Conservation (phyloP, 2,329 filamentous ascomycete species). For the Blumeria graminis region DNA sequence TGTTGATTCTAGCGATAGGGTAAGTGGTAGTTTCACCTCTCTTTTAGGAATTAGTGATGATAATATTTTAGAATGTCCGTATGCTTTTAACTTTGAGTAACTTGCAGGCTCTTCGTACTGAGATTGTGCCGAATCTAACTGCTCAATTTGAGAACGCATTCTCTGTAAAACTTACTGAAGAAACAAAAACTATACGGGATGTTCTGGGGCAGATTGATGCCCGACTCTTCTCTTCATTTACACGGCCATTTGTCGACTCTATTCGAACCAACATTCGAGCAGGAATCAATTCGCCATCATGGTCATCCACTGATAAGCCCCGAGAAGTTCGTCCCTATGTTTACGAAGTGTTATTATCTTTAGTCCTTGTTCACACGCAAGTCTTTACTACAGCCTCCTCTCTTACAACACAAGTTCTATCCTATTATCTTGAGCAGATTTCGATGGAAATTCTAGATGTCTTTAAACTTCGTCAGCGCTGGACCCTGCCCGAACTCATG, state of each 20-base stretch:
- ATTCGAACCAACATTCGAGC: conserved; percentile 46
- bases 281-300: conserved; percentile 47
- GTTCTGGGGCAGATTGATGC: conserved; percentile 77
- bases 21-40: conserved; percentile 14
- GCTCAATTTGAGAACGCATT: conserved; percentile 84
- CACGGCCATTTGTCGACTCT: conserved; percentile 44
- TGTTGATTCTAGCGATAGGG: conserved; percentile 27
- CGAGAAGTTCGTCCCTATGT: conserved; percentile 67
- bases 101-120: conserved; percentile 55
- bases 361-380: conserved; percentile 83
- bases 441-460: conserved; percentile 60
- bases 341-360: conserved; percentile 59
- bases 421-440: conserved; percentile 63
- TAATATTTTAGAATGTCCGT: conserved; percentile 46
- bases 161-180: conserved; percentile 80
- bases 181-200: conserved; percentile 76
- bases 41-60: conserved; percentile 10
- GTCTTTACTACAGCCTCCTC: conserved; percentile 56
- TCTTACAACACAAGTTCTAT: conserved; percentile 59
- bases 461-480: conserved; percentile 42
- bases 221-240: conserved; percentile 81
- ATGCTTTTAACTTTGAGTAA: conserved; percentile 90
- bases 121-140: conserved; percentile 72
- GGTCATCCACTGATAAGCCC: conserved; percentile 38
- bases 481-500: conserved; percentile 64